Percentiles rank a stretch among this genome's conserved stretches.
Evolutionary conservation across 129 eudicot genomes (phyloP).

Genomic region (Glebionis coronaria): DNA sequence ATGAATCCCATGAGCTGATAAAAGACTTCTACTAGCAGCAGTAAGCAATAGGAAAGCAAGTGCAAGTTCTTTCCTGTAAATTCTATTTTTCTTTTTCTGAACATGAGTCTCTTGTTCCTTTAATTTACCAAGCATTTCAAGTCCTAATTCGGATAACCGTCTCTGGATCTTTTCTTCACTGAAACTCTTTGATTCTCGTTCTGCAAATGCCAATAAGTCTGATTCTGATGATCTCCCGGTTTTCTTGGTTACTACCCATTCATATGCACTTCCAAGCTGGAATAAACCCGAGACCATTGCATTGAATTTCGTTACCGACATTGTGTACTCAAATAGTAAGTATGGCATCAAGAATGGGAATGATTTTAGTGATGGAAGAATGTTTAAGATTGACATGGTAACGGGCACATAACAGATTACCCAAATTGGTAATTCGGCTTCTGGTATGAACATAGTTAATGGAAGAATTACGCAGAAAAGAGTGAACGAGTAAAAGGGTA

Average conservation of each 20-base stretch:
- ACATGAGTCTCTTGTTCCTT: background rate
- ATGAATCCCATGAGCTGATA: constrained; percentile 58
- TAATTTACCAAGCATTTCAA: background rate
- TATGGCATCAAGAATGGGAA: constrained; percentile 75
- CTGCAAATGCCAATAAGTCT: constrained; percentile 39
- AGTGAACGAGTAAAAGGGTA: constrained; percentile 46
- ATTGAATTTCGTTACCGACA: constrained; percentile 76
- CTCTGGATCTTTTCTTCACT: background rate
- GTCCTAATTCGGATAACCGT: too few species aligned
- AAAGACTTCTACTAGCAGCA: constrained; percentile 48
- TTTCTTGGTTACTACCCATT: constrained; percentile 87
- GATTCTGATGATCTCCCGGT: constrained; percentile 75
- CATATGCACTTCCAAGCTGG: constrained; percentile 83
- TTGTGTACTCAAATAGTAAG: constrained; percentile 70
- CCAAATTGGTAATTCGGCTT: constrained; percentile 66
- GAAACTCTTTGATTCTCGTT: background rate
- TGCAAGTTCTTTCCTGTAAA: constrained; percentile 43
- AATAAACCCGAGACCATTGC: constrained; percentile 76
- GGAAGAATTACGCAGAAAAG: constrained; percentile 39
- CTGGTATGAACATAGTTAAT: constrained; percentile 48
- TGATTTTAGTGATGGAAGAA: constrained; percentile 62
- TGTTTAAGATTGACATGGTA: constrained; percentile 57
- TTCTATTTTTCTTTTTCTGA: constrained; percentile 5
- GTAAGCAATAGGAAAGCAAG: constrained; percentile 45
- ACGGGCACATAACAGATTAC: constrained; percentile 69